phyloP scores from a whole-genome alignment of 768 basidiomycete genomes.

The Steccherinum ochraceum region DNA sequence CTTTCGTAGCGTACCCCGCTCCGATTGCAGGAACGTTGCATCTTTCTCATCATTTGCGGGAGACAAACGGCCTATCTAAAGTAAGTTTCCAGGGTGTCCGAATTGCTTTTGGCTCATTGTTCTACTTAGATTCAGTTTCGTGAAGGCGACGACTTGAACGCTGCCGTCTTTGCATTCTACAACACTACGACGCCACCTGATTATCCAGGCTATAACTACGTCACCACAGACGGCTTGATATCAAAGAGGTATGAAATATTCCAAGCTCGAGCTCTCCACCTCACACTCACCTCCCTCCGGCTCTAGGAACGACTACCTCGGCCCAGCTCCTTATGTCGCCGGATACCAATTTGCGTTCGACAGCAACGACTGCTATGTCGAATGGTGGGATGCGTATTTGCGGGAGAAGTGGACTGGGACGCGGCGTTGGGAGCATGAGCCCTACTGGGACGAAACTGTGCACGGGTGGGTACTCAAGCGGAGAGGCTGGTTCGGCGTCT shows the following conservation, averaged over 20 bases:
- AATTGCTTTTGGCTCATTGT: not conserved
- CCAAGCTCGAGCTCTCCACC: not conserved
- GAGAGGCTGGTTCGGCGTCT: not conserved
- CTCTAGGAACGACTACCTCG: constrained; percentile 3
- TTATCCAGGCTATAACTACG: not conserved
- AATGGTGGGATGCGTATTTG: constrained; percentile 6
- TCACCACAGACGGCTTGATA: not conserved
- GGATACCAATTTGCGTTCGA: not conserved
- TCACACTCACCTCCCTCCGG: not conserved
- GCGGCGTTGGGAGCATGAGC: constrained; percentile 1
- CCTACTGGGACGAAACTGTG: constrained; percentile 4
- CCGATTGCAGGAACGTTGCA: not conserved
- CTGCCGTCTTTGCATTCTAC: constrained; percentile 2
- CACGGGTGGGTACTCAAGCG: constrained; percentile 4
- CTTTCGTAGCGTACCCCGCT: not conserved
- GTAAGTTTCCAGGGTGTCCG: not conserved
- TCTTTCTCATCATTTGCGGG: not conserved
- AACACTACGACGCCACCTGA: not conserved
- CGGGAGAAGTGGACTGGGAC: not conserved
- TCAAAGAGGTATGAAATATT: not conserved
- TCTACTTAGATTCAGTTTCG: not conserved
- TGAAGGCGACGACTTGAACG: constrained; percentile 3
- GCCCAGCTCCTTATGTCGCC: constrained; percentile 3
- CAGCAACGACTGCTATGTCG: not conserved
- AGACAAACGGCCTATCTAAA: not conserved